Evolutionary conservation across 2,329 filamentous ascomycete species (phyloP), one percentile per base, ranked within the genome.

Genomic region (Aspergillus fischeri): DNA sequence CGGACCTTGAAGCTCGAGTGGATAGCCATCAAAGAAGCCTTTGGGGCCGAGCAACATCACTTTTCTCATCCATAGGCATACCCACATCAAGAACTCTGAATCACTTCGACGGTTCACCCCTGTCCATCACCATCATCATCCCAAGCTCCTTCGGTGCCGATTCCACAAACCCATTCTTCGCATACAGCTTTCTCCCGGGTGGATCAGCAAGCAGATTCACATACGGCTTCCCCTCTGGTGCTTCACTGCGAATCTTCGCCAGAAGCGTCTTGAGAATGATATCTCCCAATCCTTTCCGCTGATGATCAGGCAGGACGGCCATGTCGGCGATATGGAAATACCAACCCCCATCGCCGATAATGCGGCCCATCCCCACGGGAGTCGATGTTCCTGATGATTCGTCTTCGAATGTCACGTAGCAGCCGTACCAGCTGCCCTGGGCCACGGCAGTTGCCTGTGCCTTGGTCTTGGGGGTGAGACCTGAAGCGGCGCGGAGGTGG

Each of bases 321-420:
- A 83, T 78, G 62, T 83, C 80, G 21, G 76, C 76, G 51, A 83
- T 73, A 47, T 77, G 69, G 53, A 82, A 80, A 61, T 82, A 82
- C 70, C 80, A 79, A 5, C 76, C 77, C 6, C 80, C 80, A 59
- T 83, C 81, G 11, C 79, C 78, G 55, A 82, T 70, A 27, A 83
- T 70, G 21, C 81, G 75, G 51, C 80, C 80, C 80, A 82, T 83
- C 0, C 70, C 80, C 5, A 82, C 72, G 64, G 54, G 28, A 27
- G 42, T 51, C 29, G 25, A 8, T 1, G 20, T 24, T 1, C 49
- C 51, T n/a, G 57, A 61, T 20, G 56, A 21, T 11, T 35, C 28
- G 6, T 53, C 52, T 4, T 63, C 57, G 57, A 71, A 70, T 1
- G 67, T 68, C 52, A 78, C 63, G 63, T 75, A 74, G 51, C 73